Evolutionary conservation across 2,329 filamentous ascomycete genomes (phyloP), one percentile per base, ranked within the genome.

Genomic region (Remersonia thermophila): DNA sequence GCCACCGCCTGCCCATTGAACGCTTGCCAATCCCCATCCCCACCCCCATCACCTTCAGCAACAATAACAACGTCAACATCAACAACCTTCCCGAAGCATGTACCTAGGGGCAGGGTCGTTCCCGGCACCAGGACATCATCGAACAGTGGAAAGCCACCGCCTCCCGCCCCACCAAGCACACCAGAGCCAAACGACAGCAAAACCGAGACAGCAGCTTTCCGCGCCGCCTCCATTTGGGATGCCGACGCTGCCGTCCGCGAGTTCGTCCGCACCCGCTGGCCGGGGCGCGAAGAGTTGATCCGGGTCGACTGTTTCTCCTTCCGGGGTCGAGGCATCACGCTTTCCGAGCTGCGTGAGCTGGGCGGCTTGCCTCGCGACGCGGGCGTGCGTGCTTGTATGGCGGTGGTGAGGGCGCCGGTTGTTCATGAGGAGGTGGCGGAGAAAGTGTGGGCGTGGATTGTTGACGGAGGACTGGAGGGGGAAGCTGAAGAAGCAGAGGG

Each of bases 371-470:
- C 33, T 4, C 18, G 35, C 15, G 16, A 16, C 7, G 37, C 46
- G 18, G 51, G 51, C 13, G 39, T 36, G 6, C 36, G 10, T 5
- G 35, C 35, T 17, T 51, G 49, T 38, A 31, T 35, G 8, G 35
- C 38, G 17, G 43, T 53, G n/a, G 31, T 53, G 14, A 42, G 41
- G 8, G 43, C 45, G 14, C 50, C 51, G 6, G 46, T 45, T 20
- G 42, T 52, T 26, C 38, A 48, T 35, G 47, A 51, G 17, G 44
- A 51, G 40, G 45, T 52, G 6, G 45, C 41, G 23, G 28, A 29
- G 12, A 39, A 36, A 7, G 35, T 53, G 11, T 53, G 48, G 48
- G 30, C 37, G 30, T 14, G 20, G 2, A 36, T 23, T 23, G 20
- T 23, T 38, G 10, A 20, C 20, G 11, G 33, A 15, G 8, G 32